These are phyloP conservation scores for Grammothele lineata DNA, from an alignment of 768 basidiomycete species.

Conservation along the genomic window DNA sequence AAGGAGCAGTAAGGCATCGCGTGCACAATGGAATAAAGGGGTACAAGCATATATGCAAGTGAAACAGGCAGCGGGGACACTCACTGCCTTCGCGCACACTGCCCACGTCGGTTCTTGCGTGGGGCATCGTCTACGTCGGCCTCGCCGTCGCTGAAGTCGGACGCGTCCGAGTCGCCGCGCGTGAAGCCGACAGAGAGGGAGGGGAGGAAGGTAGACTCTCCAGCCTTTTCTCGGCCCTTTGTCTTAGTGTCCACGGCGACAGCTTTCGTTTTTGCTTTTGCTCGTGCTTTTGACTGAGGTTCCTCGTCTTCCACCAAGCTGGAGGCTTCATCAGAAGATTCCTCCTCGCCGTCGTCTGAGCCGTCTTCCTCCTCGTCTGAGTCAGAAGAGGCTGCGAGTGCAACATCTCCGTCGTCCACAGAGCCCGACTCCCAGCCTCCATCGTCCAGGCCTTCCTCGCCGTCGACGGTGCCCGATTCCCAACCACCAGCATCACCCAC, in stretches of 20 bases:
- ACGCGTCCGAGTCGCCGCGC: slow-evolving; percentile 72
- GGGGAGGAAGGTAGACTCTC: slow-evolving; percentile 73
- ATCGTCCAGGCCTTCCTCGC: slow-evolving; percentile 23
- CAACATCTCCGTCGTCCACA: slow-evolving; percentile 15
- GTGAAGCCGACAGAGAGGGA: slow-evolving; percentile 84
- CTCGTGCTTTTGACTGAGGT: too few relatives aligned
- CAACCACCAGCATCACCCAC: slow-evolving; percentile 37
- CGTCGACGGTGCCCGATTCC: slow-evolving; percentile 48
- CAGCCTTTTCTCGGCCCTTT: slow-evolving; percentile 17
- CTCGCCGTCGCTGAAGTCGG: slow-evolving; percentile 71
- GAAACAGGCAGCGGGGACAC: too few relatives aligned
- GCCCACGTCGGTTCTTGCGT: slow-evolving; percentile 82
- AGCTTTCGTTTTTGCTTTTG: slow-evolving; percentile 3
- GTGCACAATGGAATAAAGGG: background rate
- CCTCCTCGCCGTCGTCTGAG: background rate
- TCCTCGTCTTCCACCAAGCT: too few relatives aligned
- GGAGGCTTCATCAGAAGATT: background rate
- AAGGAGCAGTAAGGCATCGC: too few relatives aligned
- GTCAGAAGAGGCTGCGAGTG: slow-evolving; percentile 13
- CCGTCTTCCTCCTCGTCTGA: slow-evolving; percentile 19
- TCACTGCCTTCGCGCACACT: slow-evolving; percentile 91
- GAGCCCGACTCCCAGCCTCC: slow-evolving; percentile 33
- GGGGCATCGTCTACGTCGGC: slow-evolving; percentile 40
- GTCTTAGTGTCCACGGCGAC: slow-evolving; percentile 18
- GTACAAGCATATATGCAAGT: background rate